These are phyloP conservation scores for Prototheca cutis DNA, from an alignment of 163 green algal genomes.

Conservation along the genomic window DNA sequence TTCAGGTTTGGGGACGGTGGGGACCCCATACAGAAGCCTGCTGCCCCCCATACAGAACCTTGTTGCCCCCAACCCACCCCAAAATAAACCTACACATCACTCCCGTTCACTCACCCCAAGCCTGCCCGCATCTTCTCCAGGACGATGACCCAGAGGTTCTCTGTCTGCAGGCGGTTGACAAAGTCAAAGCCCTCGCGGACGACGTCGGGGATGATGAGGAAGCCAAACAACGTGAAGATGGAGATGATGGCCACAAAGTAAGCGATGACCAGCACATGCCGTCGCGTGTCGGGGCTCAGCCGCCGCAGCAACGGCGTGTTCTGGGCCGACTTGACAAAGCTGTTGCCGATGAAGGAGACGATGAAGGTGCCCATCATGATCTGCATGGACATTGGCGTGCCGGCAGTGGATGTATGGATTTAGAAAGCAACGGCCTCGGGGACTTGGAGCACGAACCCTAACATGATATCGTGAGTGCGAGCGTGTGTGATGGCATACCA, in stretches of 20 bases:
- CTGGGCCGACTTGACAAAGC: conserved; percentile 49
- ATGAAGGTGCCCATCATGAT: conserved; percentile 88
- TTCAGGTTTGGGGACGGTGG: too few species aligned
- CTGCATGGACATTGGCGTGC: too few species aligned
- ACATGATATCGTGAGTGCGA: too few species aligned
- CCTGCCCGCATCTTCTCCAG: conserved; percentile 81
- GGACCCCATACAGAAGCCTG: too few species aligned
- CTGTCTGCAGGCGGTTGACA: conserved; percentile 70
- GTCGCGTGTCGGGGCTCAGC: conserved; percentile 20
- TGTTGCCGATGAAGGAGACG: conserved; percentile 81
- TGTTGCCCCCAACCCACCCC: neutral
- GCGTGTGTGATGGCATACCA: too few species aligned
- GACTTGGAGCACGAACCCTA: too few species aligned
- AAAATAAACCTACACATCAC: too few species aligned
- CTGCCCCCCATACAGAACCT: too few species aligned
- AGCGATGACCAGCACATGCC: conserved; percentile 50
- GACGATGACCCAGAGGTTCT: conserved; percentile 87
- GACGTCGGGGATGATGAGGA: conserved; percentile 82
- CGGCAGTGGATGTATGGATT: too few species aligned
- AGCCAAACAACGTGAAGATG: conserved; percentile 52
- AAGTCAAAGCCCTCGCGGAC: conserved; percentile 79
- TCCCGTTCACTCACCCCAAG: conserved; percentile 54
- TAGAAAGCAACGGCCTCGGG: too few species aligned
- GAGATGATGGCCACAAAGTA: conserved; percentile 73
- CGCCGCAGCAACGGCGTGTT: conserved; percentile 16